Evolutionary conservation across 2,329 filamentous ascomycete species (phyloP).

Genomic region (Colletotrichum cordylinicola): DNA sequence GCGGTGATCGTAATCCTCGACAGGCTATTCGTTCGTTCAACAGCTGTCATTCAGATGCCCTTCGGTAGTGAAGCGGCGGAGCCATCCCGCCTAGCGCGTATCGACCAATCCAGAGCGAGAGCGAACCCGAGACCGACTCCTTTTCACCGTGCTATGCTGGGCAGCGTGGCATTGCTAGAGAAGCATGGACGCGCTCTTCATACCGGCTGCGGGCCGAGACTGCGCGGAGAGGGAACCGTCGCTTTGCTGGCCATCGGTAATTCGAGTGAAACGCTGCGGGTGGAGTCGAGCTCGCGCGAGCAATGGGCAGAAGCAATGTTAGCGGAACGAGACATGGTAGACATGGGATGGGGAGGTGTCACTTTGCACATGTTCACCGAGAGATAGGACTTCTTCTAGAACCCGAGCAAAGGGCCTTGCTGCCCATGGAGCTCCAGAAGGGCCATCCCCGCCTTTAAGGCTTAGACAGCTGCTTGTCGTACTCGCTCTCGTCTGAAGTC

Average conservation of each 20-base stretch:
- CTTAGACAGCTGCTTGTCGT: neutral
- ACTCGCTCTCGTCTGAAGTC: slow-evolving; percentile 3
- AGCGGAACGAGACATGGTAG: neutral
- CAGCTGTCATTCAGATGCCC: neutral
- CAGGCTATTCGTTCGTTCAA: neutral
- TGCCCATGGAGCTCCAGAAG: neutral
- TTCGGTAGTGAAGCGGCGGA: neutral
- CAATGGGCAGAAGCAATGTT: neutral
- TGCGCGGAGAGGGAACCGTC: neutral
- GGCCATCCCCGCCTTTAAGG: neutral
- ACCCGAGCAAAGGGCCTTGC: neutral
- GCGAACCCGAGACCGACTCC: slow-evolving; percentile 8
- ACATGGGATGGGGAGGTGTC: neutral
- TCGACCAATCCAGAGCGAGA: neutral
- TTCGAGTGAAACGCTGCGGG: neutral
- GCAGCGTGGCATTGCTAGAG: neutral
- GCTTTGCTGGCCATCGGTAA: neutral
- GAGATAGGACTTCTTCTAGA: neutral
- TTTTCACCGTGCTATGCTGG: neutral
- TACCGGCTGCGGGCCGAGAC: neutral
- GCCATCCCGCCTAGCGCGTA: neutral
- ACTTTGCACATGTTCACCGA: neutral
- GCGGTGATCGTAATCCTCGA: neutral
- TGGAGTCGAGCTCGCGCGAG: neutral
- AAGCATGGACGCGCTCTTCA: neutral